These are phyloP conservation scores for Xylariaceae sp. DNA, from an alignment of 2,329 filamentous ascomycete genomes.

Conservation along the genomic window DNA sequence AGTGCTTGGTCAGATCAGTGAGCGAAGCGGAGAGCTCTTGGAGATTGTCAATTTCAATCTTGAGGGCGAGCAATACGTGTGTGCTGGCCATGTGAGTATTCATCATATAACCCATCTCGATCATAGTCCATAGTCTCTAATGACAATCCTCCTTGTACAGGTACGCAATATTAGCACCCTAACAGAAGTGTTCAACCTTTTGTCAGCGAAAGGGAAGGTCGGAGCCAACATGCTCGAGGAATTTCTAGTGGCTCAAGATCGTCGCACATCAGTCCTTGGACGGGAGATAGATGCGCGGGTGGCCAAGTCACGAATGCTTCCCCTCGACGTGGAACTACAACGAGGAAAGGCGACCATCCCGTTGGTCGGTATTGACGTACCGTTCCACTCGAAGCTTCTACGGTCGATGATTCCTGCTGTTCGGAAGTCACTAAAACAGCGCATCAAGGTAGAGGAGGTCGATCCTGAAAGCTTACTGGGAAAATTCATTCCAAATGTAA, in stretches of 20 bases:
- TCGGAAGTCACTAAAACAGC: slow-evolving; percentile 96
- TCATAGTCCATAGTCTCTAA: too few relatives aligned
- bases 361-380: slow-evolving; percentile 94
- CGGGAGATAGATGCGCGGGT: too few relatives aligned
- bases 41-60: slow-evolving; percentile 98
- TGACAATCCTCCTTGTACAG: too few relatives aligned
- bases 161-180: too few relatives aligned
- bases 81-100: slow-evolving; percentile 72
- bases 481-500: slow-evolving; percentile 99
- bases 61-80: slow-evolving; percentile 76
- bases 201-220: too few relatives aligned
- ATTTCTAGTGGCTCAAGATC: too few relatives aligned
- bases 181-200: too few relatives aligned
- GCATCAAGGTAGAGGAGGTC: slow-evolving; percentile 98
- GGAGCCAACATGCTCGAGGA: too few relatives aligned
- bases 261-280: too few relatives aligned
- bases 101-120: too few relatives aligned
- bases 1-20: slow-evolving; percentile 91
- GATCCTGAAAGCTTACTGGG: slow-evolving; percentile 95
- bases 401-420: slow-evolving; percentile 98
- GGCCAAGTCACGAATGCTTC: too few relatives aligned
- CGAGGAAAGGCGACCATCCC: slow-evolving; percentile 96
- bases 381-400: slow-evolving; percentile 98
- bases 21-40: slow-evolving; percentile 90
- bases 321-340: slow-evolving; percentile 82